Evolutionary conservation across 768 basidiomycete species (phyloP).

Genomic region (Pulveroboletus ravenelii): DNA sequence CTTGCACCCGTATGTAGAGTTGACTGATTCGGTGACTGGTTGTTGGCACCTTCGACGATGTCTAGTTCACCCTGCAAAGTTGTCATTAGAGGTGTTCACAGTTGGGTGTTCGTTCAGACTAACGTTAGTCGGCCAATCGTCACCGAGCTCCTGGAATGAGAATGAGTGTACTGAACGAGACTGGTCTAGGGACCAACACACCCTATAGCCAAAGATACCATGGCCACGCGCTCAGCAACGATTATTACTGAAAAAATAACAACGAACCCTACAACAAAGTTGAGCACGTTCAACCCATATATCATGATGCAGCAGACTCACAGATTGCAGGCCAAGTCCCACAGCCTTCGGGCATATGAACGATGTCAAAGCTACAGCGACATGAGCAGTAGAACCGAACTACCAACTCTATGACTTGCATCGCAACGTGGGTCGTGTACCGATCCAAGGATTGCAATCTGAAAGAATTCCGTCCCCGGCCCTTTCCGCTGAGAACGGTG

Average conservation of each 20-base stretch:
- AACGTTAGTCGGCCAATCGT: slow-evolving; percentile 15
- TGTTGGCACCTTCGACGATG: slow-evolving; percentile 30
- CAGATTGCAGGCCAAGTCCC: slow-evolving; percentile 34
- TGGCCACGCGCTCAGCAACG: not conserved
- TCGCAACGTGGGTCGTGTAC: slow-evolving; percentile 30
- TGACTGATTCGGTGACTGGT: slow-evolving; percentile 19
- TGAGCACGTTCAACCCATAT: not conserved
- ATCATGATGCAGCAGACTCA: slow-evolving; percentile 7
- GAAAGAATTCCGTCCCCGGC: slow-evolving; percentile 31
- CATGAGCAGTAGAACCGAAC: not conserved
- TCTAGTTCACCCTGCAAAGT: slow-evolving; percentile 21
- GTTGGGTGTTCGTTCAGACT: not conserved
- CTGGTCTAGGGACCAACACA: not conserved
- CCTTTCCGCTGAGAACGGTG: slow-evolving; percentile 22
- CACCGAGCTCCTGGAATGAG: slow-evolving; percentile 16
- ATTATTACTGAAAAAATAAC: not conserved
- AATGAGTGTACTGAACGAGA: not conserved
- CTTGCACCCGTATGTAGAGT: slow-evolving; percentile 22
- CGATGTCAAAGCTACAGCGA: slow-evolving; percentile 26
- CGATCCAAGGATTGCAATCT: slow-evolving; percentile 24
- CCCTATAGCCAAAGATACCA: not conserved
- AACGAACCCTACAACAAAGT: slow-evolving; percentile 6
- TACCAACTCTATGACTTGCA: slow-evolving; percentile 12
- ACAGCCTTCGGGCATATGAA: slow-evolving; percentile 33
- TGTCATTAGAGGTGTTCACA: not conserved